Evolutionary conservation across 139 green algal genomes (phyloP), one percentile per base, ranked within the genome.

Genomic region (Desmodesmus armatus): DNA sequence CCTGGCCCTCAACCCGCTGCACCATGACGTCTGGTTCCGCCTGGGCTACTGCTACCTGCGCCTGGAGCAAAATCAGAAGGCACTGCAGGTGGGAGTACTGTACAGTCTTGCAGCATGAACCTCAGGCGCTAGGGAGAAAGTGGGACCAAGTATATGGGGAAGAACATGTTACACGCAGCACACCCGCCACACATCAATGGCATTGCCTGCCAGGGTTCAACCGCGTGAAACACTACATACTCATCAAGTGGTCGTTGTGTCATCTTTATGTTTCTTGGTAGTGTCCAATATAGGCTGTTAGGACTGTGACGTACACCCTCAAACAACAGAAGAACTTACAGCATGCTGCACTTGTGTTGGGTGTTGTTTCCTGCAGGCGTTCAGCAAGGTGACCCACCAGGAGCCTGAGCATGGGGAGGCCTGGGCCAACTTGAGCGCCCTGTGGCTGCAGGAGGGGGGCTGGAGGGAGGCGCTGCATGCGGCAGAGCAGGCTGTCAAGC

Each of bases 341-440:
- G 13, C 29, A 66, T 55, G 39, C 39, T 39, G 17, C 43, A 5
- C 2, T 37, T 2, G 39, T 33, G 33, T 3, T 17, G 11, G 51
- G 5, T 66, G 47, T 65, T 4, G n/a, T 66, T 5, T 19, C 21
- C 17, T 91, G 71, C 87, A 94, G 80, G 94, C 95, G 3, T 98
- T 97, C 87, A 96, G 93, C 0, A 90, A 95, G 37, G 91, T 91
- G 72, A 93, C 94, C 0, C 95, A 98, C 82, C 88, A 96, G 47
- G 93, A 98, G 67, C 92, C 94, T 17, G 94, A 98, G 43, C 92
- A 98, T 78, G 96, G 92, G 2, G 94, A 98, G 80, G 94, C 95
- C 0, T 99, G 96, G 96, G 98, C 98, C 93, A 99, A 99, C 91
- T 78, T 99, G 40, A 96, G 94, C 1, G 96, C 95, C 15, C 87